Base-by-base conservation (phyloP, 768 basidiomycete species). In the Paxillus ammoniavirescens region DNA sequence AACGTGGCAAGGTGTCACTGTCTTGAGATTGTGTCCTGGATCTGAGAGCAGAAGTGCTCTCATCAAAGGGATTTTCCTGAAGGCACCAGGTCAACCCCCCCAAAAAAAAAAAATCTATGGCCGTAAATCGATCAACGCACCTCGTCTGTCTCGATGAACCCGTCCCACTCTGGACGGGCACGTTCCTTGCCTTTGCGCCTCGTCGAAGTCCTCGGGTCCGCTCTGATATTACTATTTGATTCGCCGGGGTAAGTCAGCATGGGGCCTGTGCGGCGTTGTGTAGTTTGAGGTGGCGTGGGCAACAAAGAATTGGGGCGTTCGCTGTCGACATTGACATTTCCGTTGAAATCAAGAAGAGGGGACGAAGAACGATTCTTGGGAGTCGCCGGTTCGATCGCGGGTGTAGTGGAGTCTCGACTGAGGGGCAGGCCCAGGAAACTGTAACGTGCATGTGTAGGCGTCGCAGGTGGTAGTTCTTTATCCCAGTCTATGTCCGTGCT, bases 151-250 rank as follows among this genome's bases (percentile, higher is more conserved):
- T 56, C 42, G 6, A 49, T 1, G 46, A 44, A 14, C n/a, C n/a
- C 26, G 3, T 58, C 56, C 53, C 47, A 52, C 7, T 31, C 21
- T 8, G 17, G 8, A 12, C 31, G 28, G 8, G 55, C 45, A 1
- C 63, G 57, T 49, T 54, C 55, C 42, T 71, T 69, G 9, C 67
- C 68, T 48, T 65, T 70, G 46, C 17, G 23, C 35, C 56, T 54
- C 8, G 66, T 68, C 2, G 62, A 66, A 18, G 60, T 68, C 44
- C 43, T 42, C 2, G 58, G 63, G 10, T 56, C 53, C 2, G 52
- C 56, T 33, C 40, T 52, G 1, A 41, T 21, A 17, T 8, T 42
- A 4, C 36, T 12, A 17, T 38, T 30, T 14, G 23, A 10, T 49
- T 41, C 47, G 14, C 44, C 0, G n/a, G 26, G 1, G 14, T 33